These are phyloP conservation scores for Metahyphopichia silvanorum DNA, from an alignment of 805 yeast genomes.

Conservation along the genomic window DNA sequence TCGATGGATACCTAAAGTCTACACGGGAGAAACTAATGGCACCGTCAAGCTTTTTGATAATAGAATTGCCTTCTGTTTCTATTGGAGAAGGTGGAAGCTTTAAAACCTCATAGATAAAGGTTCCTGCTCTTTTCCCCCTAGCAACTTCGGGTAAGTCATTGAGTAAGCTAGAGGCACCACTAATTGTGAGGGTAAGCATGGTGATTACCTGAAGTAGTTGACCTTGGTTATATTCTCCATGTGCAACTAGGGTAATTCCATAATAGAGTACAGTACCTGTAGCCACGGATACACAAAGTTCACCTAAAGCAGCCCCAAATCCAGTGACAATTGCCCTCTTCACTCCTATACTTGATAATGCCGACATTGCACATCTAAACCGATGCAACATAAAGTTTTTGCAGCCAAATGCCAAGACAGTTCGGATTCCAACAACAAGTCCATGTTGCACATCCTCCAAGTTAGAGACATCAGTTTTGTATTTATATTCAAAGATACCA, in stretches of 20 bases:
- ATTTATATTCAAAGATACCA: slow-evolving; percentile 54
- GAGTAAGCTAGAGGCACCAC: slow-evolving; percentile 58
- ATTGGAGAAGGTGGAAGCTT: slow-evolving; percentile 25
- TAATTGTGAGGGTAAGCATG: slow-evolving; percentile 68
- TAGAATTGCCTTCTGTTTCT: slow-evolving; percentile 35
- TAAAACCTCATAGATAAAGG: slow-evolving; percentile 41
- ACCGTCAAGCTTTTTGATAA: slow-evolving; percentile 16
- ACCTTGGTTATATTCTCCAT: slow-evolving; percentile 50
- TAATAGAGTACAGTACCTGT: slow-evolving; percentile 76
- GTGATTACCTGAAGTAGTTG: slow-evolving; percentile 68
- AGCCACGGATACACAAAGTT: slow-evolving; percentile 52
- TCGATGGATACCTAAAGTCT: slow-evolving; percentile 47
- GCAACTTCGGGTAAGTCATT: slow-evolving; percentile 73
- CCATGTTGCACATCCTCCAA: slow-evolving; percentile 55
- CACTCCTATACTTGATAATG: slow-evolving; percentile 38
- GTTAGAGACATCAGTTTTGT: slow-evolving; percentile 53
- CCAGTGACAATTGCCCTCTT: slow-evolving; percentile 62
- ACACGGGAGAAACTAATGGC: slow-evolving; percentile 44
- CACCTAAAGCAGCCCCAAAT: slow-evolving; percentile 58
- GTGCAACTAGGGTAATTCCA: slow-evolving; percentile 70
- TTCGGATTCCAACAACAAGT: slow-evolving; percentile 53
- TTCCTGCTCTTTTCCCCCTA: slow-evolving; percentile 75
- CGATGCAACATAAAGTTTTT: slow-evolving; percentile 43
- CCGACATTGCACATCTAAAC: slow-evolving; percentile 26
- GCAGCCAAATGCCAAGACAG: slow-evolving; percentile 59